Base-by-base conservation (phyloP, 495 filamentous ascomycete species). In the Aspergillus ostianus region DNA sequence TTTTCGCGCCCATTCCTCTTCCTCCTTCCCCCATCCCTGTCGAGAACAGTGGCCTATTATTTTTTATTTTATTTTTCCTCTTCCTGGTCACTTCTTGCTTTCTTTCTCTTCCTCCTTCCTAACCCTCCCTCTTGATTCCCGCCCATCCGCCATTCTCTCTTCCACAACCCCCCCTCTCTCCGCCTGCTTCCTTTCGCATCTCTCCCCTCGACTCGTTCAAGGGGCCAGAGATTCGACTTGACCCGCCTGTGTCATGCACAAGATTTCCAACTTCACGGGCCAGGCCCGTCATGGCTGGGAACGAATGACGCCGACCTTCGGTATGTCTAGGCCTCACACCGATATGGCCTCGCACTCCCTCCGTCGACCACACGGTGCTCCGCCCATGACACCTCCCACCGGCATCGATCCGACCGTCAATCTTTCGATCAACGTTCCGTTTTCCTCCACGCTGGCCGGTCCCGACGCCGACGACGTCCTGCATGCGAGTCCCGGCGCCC, bases 341-440 rank as follows among this genome's bases (percentile, higher is more conserved):
- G 88, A 90, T 66, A 87, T 93, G 83, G 80, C 87, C 70, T 82
- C 83, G 54, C 83, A 80, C 61, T 84, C 75, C 77, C 85, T 79
- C 74, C 90, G 84, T 82, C 91, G 85, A 70, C 84, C 82, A 59
- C 85, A 87, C 71, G 84, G 81, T 55, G 80, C 84, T 60, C 83
- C 86, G 30, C 83, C 87, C 20, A 81, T 87, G 73, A 83, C 86
- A 56, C 82, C 85, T 51, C 82, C 86, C 36, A 84, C 85, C 41
- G 77, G 82, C 51, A 77, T 84, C 73, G 87, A 92, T 65, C 76
- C 86, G 29, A 83, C 85, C 58, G 88, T 93, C 67, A 87, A 87
- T 63, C 82, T 90, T 53, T 90, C 90, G 65, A 97, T 98, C 84
- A 97, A 96, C 69, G 88, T 98, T 9, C 94, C 94, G 32, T 97